These are phyloP conservation scores for Phragmites australis DNA, from an alignment of 176 grass and related monocot species.

Conservation along the genomic window DNA sequence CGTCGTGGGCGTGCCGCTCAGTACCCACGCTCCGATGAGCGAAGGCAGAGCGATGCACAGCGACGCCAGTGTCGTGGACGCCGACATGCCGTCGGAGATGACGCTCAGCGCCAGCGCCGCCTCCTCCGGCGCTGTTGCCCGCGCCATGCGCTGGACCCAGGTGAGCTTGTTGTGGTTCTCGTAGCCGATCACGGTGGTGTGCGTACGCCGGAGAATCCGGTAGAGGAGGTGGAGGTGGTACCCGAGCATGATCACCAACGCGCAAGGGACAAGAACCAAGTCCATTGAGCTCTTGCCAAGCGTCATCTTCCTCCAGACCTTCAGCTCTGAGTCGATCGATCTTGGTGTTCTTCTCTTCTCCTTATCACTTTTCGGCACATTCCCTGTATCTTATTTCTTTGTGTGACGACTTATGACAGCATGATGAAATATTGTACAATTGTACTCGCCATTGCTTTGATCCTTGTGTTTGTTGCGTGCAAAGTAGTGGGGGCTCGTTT, in stretches of 20 bases:
- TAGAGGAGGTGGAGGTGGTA: slow-evolving; percentile 78
- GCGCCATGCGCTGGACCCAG: slow-evolving; percentile 61
- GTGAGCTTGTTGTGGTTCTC: slow-evolving; percentile 83
- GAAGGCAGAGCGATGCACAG: slow-evolving; percentile 79
- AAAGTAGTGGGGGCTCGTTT: background rate
- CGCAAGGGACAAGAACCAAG: slow-evolving; percentile 62
- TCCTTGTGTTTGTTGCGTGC: slow-evolving; percentile 18
- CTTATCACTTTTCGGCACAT: background rate
- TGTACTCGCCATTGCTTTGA: slow-evolving; percentile 40
- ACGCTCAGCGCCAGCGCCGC: slow-evolving; percentile 55
- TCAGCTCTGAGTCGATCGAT: background rate
- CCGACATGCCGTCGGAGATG: slow-evolving; percentile 70
- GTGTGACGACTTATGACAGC: background rate
- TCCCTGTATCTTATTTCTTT: background rate
- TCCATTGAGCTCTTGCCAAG: slow-evolving; percentile 59
- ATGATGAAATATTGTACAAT: background rate
- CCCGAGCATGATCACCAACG: slow-evolving; percentile 54
- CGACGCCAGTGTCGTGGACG: slow-evolving; percentile 80
- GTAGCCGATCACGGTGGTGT: slow-evolving; percentile 69
- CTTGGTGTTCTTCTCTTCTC: background rate
- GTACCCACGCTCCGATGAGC: slow-evolving; percentile 70
- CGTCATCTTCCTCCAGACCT: background rate
- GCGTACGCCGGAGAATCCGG: slow-evolving; percentile 52
- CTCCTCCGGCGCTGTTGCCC: slow-evolving; percentile 46
- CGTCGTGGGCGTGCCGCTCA: slow-evolving; percentile 47